phyloP scores from a whole-genome alignment of 2,329 filamentous ascomycete species.

The Pezicula rhizophila region DNA sequence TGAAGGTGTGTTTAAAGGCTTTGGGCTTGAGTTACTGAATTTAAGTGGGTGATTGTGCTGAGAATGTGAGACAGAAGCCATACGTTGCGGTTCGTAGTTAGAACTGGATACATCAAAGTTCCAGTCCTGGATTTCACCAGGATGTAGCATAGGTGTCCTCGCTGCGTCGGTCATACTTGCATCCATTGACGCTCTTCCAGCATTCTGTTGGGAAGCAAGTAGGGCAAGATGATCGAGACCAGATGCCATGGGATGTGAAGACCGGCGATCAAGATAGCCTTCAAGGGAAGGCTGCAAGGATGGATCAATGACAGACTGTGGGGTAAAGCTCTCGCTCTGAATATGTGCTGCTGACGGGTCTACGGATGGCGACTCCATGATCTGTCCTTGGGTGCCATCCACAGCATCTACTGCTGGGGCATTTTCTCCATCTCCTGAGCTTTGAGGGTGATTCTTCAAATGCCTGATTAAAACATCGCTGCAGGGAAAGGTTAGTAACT shows the following conservation, averaged over 20 bases:
- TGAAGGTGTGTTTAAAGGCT: constrained; percentile 6
- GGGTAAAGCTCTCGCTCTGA: constrained; percentile 3
- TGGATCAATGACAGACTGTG: constrained; percentile 18
- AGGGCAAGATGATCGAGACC: constrained; percentile 17
- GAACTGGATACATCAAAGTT: constrained; percentile 9
- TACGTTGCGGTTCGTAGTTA: constrained; percentile 8
- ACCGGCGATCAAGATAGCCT: constrained; percentile 8
- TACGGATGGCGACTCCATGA: not conserved
- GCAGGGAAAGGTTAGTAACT: constrained; percentile 2
- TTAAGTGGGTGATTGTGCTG: constrained; percentile 4
- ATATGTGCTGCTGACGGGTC: not conserved
- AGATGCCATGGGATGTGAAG: constrained; percentile 13
- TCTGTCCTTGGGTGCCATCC: constrained; percentile 8
- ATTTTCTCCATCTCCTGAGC: constrained; percentile 13
- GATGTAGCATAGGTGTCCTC: constrained; percentile 7
- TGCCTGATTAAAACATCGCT: constrained; percentile 22
- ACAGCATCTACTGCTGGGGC: constrained; percentile 13
- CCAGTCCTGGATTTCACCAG: constrained; percentile 10
- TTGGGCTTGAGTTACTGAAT: no score
- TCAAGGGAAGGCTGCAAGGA: constrained; percentile 9
- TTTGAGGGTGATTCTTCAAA: constrained; percentile 19
- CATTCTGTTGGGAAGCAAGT: constrained; percentile 16
- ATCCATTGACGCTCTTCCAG: constrained; percentile 15
- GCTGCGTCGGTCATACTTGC: constrained; percentile 11
- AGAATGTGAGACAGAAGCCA: constrained; percentile 10